A percentile compares a stretch with the other conserved stretches of the same genome.
These are phyloP conservation scores for Boletus eberwhitei DNA, from an alignment of 768 basidiomycete genomes.

Conservation along the genomic window DNA sequence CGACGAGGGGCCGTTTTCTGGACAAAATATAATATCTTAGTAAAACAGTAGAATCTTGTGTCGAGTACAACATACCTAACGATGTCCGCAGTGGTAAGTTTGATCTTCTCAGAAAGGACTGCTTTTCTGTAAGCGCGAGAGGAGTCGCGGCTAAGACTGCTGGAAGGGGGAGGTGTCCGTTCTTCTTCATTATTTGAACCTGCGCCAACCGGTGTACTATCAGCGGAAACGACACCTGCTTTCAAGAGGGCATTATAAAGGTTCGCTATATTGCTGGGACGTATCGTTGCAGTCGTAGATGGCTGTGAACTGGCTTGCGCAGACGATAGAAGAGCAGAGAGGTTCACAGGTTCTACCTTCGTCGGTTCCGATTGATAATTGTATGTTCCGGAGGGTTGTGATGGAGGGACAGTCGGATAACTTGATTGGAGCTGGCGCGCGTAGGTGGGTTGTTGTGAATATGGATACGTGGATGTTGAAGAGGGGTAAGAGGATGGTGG, in stretches of 20 bases:
- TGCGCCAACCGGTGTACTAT: slow-evolving; percentile 49
- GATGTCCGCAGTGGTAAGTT: slow-evolving; percentile 66
- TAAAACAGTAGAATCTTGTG: not conserved
- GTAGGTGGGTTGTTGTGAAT: slow-evolving; percentile 33
- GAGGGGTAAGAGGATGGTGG: slow-evolving; percentile 22
- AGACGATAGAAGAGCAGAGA: slow-evolving; percentile 29
- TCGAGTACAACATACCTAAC: slow-evolving; percentile 48
- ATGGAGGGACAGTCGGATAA: slow-evolving; percentile 31
- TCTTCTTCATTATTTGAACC: slow-evolving; percentile 32
- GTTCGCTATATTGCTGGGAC: slow-evolving; percentile 46
- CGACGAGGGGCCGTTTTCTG: slow-evolving; percentile 51
- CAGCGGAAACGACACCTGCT: slow-evolving; percentile 70
- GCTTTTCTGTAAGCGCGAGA: slow-evolving; percentile 56
- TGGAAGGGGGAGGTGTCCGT: slow-evolving; percentile 32
- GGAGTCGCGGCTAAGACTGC: slow-evolving; percentile 43
- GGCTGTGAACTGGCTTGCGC: slow-evolving; percentile 23
- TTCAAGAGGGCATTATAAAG: slow-evolving; percentile 69
- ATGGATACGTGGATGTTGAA: slow-evolving; percentile 26
- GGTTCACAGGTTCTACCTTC: slow-evolving; percentile 32
- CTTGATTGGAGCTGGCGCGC: slow-evolving; percentile 27
- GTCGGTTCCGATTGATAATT: slow-evolving; percentile 23
- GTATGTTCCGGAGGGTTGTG: slow-evolving; percentile 30
- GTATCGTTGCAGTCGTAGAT: slow-evolving; percentile 20
- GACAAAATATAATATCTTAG: slow-evolving; percentile 19
- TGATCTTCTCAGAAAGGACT: slow-evolving; percentile 58